Conservation (phyloP, 768 basidiomycete genomes). For the Termitomyces sp. region DNA sequence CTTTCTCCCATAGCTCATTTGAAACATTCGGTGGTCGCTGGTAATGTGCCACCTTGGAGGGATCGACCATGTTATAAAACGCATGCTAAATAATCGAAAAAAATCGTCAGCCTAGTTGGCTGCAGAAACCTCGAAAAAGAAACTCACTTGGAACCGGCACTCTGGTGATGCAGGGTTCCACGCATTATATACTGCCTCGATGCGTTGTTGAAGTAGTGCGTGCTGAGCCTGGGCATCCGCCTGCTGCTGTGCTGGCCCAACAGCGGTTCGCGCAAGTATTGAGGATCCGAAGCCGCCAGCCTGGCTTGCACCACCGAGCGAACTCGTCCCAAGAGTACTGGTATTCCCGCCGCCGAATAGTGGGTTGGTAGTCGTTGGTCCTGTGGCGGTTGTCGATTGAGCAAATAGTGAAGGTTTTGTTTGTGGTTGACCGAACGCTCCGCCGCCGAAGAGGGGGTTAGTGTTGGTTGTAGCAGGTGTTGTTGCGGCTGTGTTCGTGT, state of each 20-base stretch:
- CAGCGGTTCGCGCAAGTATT: constrained; percentile 30
- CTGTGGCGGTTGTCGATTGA: constrained; percentile 11
- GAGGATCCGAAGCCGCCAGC: constrained; percentile 22
- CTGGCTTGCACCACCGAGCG: constrained; percentile 27
- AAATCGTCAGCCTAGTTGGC: background rate
- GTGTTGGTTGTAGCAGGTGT: constrained; percentile 18
- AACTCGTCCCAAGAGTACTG: constrained; percentile 20
- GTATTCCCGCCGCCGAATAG: constrained; percentile 20
- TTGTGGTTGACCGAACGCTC: constrained; percentile 18
- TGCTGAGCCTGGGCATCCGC: constrained; percentile 61
- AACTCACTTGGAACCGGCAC: constrained; percentile 75
- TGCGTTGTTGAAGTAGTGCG: constrained; percentile 43
- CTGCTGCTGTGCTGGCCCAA: constrained; percentile 36
- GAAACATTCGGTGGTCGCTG: constrained; percentile 67
- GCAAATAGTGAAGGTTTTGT: constrained; percentile 21
- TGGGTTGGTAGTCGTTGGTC: constrained; percentile 8
- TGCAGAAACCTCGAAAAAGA: background rate
- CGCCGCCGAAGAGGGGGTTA: constrained; percentile 19
- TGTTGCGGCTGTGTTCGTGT: constrained; percentile 13
- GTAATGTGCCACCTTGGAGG: constrained; percentile 57
- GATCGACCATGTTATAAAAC: constrained; percentile 83
- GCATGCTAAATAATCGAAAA: constrained; percentile 45
- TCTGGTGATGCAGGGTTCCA: constrained; percentile 67
- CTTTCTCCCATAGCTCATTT: constrained; percentile 78
- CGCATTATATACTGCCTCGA: constrained; percentile 59